Evolutionary conservation across 169 alveolate species (phyloP).

Genomic region (Plasmodium cynomolgi): DNA sequence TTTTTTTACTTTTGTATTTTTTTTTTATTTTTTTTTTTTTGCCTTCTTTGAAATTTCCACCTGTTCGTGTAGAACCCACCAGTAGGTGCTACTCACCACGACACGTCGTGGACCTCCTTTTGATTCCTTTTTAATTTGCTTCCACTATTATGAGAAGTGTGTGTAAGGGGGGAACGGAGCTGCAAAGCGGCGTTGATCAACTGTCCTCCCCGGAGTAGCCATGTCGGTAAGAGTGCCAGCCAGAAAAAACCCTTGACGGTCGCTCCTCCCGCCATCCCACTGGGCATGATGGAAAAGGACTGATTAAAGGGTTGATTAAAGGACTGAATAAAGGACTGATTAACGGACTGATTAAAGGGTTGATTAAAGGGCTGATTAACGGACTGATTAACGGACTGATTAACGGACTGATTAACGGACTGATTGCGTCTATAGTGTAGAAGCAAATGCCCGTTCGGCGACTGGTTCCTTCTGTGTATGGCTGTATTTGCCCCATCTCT

Average conservation of each 20-base stretch:
- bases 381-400: too few species aligned
- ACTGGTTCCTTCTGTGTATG: not conserved
- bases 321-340: too few species aligned
- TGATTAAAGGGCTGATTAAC: too few species aligned
- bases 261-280: not conserved
- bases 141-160: not conserved
- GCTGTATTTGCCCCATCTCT: not conserved
- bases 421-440: not conserved
- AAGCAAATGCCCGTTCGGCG: not conserved
- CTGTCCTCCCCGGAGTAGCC: too few species aligned
- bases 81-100: not conserved
- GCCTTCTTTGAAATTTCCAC: not conserved
- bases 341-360: too few species aligned
- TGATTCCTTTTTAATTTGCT: not conserved
- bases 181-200: not conserved
- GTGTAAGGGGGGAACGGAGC: not conserved
- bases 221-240: not conserved
- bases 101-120: not conserved
- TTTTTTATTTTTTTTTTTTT: slow-evolving; percentile 3
- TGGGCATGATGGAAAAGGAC: not conserved
- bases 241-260: not conserved
- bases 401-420: too few species aligned
- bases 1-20: not conserved
- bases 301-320: too few species aligned
- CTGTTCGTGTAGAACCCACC: not conserved